A percentile compares a stretch with the other conserved stretches of the same genome.
Conservation (phyloP, 768 basidiomycete species). For the Boletellus sp. region DNA sequence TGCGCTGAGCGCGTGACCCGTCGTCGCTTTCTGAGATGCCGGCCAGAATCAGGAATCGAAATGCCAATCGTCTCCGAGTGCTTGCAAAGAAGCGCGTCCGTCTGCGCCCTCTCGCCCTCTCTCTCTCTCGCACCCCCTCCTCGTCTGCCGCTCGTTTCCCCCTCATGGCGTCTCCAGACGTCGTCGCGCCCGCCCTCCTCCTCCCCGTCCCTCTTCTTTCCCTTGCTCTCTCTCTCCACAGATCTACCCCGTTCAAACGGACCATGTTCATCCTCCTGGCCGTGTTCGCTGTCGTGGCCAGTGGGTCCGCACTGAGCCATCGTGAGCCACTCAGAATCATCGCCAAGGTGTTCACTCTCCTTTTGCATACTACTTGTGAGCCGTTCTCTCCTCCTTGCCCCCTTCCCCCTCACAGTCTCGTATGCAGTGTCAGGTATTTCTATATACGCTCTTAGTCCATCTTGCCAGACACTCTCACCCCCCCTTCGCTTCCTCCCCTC, state of each 20-base stretch:
- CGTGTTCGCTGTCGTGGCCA: conserved; percentile 22
- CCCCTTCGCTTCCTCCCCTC: conserved; percentile 12
- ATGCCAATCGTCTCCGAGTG: conserved; percentile 13
- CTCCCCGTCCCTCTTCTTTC: conserved; percentile 24
- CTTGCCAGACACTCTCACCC: conserved; percentile 1
- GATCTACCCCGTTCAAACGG: conserved; percentile 5
- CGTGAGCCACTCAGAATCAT: conserved; percentile 13
- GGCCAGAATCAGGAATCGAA: conserved; percentile 15
- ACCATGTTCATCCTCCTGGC: conserved; percentile 19
- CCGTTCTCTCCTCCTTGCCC: not conserved
- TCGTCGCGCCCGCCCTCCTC: conserved; percentile 26
- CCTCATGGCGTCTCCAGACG: conserved; percentile 23
- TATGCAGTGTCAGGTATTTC: conserved; percentile 24
- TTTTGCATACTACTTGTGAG: conserved; percentile 27
- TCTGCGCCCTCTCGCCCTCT: not conserved
- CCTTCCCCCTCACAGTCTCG: not conserved
- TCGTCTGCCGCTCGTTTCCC: conserved; percentile 13
- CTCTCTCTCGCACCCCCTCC: conserved; percentile 11
- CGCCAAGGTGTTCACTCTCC: conserved; percentile 12
- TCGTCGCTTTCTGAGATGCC: conserved; percentile 11
- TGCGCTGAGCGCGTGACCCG: conserved; percentile 7
- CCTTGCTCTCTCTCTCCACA: conserved; percentile 5
- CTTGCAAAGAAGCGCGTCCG: not conserved
- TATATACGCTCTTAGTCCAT: conserved; percentile 20
- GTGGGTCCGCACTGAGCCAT: conserved; percentile 17